A percentile compares a stretch with the other conserved stretches of the same genome.
Evolutionary conservation across 441 rosid species (phyloP).

Genomic region (Manihot esculenta): DNA sequence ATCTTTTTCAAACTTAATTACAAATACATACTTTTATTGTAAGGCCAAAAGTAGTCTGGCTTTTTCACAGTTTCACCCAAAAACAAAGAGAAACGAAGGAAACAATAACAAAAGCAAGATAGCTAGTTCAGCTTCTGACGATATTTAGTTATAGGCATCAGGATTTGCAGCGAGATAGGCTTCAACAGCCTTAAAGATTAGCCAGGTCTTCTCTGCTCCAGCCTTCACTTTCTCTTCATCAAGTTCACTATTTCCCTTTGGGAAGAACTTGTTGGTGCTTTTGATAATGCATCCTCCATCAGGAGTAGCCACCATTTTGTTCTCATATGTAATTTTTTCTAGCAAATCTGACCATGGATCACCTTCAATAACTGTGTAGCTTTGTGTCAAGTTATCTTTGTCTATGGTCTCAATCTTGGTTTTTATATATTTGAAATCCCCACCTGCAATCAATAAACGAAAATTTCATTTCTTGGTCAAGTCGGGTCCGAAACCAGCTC

Average conservation of each 20-base stretch:
- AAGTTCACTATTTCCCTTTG: not conserved
- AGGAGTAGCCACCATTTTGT: conserved; percentile 23
- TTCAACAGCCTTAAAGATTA: conserved; percentile 5
- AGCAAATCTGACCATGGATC: conserved; percentile 25
- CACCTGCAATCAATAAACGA: conserved; percentile 19
- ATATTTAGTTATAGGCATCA: not conserved
- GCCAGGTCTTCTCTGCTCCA: not conserved
- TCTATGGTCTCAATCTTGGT: conserved; percentile 30
- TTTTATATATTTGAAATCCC: conserved; percentile 26
- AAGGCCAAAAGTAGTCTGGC: too few relatives aligned
- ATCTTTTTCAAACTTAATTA: too few relatives aligned
- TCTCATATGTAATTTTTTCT: conserved; percentile 30
- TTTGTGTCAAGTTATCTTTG: conserved; percentile 25
- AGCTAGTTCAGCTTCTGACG: too few relatives aligned
- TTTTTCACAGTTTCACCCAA: too few relatives aligned
- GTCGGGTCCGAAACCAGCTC: too few relatives aligned
- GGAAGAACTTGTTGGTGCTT: conserved; percentile 24
- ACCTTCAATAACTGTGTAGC: conserved; percentile 30
- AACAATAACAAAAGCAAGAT: too few relatives aligned
- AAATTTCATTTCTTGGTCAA: too few relatives aligned
- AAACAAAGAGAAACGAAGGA: too few relatives aligned
- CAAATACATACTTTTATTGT: too few relatives aligned
- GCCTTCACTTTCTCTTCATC: not conserved
- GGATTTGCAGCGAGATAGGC: conserved; percentile 15
- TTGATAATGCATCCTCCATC: conserved; percentile 41